Percentiles rank a stretch among this genome's conserved stretches.
phyloP scores from a whole-genome alignment of 1,284 basidiomycete genomes.

The Chondrostereum purpureum region DNA sequence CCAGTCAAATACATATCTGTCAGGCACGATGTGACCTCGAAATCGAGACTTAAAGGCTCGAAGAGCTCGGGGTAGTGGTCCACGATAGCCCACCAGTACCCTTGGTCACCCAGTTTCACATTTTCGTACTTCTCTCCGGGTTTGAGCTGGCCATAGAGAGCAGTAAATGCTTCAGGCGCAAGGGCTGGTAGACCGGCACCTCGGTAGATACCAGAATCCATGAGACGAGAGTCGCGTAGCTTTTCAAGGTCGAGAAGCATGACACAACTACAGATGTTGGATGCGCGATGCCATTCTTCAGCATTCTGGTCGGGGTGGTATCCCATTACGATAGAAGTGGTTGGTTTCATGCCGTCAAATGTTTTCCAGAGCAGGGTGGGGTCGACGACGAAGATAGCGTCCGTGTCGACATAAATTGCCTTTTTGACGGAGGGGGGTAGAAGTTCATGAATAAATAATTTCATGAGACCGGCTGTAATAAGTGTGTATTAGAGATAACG shows the following conservation, averaged over 20 bases:
- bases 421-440: slow-evolving; percentile 31
- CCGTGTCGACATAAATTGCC: slow-evolving; percentile 43
- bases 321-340: slow-evolving; percentile 35
- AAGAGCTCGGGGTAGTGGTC: slow-evolving; percentile 33
- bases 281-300: slow-evolving; percentile 37
- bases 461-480: slow-evolving; percentile 43
- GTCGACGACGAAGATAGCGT: slow-evolving; percentile 42
- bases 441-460: slow-evolving; percentile 40
- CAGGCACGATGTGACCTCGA: slow-evolving; percentile 42
- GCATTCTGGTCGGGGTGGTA: slow-evolving; percentile 34
- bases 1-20: slow-evolving; percentile 37
- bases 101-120: slow-evolving; percentile 43
- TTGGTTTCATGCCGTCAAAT: slow-evolving; percentile 26
- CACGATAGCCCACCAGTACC: slow-evolving; percentile 48
- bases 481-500: too few species aligned
- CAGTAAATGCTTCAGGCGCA: slow-evolving; percentile 33
- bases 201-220: slow-evolving; percentile 38
- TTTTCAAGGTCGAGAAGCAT: slow-evolving; percentile 43
- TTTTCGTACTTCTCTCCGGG: slow-evolving; percentile 31
- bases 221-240: slow-evolving; percentile 35
- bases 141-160: slow-evolving; percentile 35
- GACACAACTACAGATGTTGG: slow-evolving; percentile 43
- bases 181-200: slow-evolving; percentile 27
- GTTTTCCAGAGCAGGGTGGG: slow-evolving; percentile 38
- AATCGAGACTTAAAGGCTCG: slow-evolving; percentile 36